Percentiles rank a stretch among this genome's conserved stretches.
Evolutionary conservation across 2,329 filamentous ascomycete genomes (phyloP).

Genomic region (Cucurbitaria berberidis): DNA sequence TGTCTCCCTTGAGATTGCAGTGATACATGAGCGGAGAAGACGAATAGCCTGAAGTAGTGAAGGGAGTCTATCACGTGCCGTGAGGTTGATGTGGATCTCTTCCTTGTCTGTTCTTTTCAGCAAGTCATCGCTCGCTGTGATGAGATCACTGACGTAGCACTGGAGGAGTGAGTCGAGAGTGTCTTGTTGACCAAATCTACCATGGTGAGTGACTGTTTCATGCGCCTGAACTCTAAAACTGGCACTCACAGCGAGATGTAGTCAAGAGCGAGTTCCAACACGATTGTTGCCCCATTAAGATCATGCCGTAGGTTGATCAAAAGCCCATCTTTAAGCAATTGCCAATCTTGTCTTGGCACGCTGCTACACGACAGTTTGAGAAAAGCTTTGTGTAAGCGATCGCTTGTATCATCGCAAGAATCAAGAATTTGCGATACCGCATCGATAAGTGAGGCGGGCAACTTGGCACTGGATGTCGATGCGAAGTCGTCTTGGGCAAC

Average conservation of each 20-base stretch:
- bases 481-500: conserved; percentile 44
- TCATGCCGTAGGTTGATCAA: conserved; percentile 29
- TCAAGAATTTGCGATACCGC: conserved; percentile 38
- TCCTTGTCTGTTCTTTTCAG: conserved; percentile 33
- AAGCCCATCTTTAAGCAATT: conserved; percentile 20
- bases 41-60: conserved; percentile 32
- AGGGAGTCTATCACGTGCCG: conserved; percentile 30
- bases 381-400: conserved; percentile 37
- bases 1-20: conserved; percentile 21
- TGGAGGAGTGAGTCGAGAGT: conserved; percentile 27
- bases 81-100: conserved; percentile 32
- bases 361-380: conserved; percentile 34
- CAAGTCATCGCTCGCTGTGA: conserved; percentile 27
- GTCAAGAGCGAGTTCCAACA: conserved; percentile 40
- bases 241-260: conserved; percentile 35
- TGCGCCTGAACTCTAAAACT: not conserved
- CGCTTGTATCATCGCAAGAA: conserved; percentile 35
- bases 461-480: conserved; percentile 18
- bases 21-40: conserved; percentile 33
- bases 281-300: conserved; percentile 33
- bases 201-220: conserved; percentile 4
- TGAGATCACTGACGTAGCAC: conserved; percentile 21
- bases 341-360: conserved; percentile 32
- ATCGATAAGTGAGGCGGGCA: conserved; percentile 33
- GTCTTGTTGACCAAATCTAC: conserved; percentile 27